Conservation (phyloP, 2,329 filamentous ascomycete genomes). For the Neopestalotiopsis sp. region DNA sequence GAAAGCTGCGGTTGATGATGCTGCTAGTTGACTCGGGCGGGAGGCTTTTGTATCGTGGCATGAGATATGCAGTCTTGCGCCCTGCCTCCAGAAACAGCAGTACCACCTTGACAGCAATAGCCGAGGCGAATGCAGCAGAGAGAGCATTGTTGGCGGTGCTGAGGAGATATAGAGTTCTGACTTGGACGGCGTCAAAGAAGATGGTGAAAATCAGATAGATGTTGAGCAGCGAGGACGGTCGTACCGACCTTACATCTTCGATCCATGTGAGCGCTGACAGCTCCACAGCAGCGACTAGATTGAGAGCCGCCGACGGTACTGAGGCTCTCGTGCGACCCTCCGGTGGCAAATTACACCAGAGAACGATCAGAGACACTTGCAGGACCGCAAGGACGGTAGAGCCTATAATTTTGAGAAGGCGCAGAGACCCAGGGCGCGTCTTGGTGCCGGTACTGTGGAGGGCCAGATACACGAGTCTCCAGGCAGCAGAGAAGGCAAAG, state of each 20-base stretch:
- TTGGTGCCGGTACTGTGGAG: constrained; percentile 38
- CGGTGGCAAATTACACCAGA: background rate
- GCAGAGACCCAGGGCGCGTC: constrained; percentile 37
- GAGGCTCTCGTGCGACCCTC: background rate
- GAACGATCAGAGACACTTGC: background rate
- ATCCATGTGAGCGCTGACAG: constrained; percentile 24
- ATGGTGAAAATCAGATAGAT: constrained; percentile 47
- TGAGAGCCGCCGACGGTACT: constrained; percentile 19
- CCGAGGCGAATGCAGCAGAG: background rate
- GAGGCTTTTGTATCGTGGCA: constrained; percentile 30
- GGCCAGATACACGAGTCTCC: constrained; percentile 38
- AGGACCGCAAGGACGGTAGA: background rate
- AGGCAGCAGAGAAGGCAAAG: constrained; percentile 30
- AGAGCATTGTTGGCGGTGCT: background rate
- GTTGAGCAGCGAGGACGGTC: constrained; percentile 50
- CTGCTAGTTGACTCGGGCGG: constrained; percentile 42
- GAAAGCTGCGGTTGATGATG: constrained; percentile 39
- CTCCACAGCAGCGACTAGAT: constrained; percentile 1
- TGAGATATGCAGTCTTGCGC: constrained; percentile 20
- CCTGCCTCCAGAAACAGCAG: constrained; percentile 20
- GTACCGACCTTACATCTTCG: constrained; percentile 30
- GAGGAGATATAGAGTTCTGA: constrained; percentile 49
- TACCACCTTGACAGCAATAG: background rate
- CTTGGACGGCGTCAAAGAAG: constrained; percentile 49
- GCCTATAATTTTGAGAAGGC: constrained; percentile 39